Base-by-base conservation (phyloP, 2,329 filamentous ascomycete species). In the Byssochlamys sp. region DNA sequence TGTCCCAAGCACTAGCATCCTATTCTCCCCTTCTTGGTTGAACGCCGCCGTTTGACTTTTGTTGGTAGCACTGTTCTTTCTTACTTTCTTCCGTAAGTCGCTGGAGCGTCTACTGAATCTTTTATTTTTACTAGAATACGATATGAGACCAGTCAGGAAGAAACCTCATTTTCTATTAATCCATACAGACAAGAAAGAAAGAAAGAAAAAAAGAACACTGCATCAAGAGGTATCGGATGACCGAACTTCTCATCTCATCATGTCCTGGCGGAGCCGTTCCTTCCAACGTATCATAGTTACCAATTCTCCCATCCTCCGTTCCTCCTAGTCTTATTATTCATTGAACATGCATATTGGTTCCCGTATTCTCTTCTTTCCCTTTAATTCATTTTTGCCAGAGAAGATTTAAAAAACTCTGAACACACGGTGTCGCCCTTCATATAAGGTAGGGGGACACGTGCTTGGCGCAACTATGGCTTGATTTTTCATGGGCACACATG, bases 1-100 rank as follows among this genome's bases (percentile, higher is more conserved):
- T 29, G 53, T 27, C 50, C 45, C 59, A 59, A 45, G 14, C n/a
- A 45, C 39, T 45, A 39, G 39, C n/a, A 45, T 45, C 39, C 39
- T 51, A 29, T 24, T n/a, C 39, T 19, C 7, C 39, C n/a, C 39
- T 45, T 45, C 39, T 45, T 45, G 39, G 39, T 45, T 45, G 39
- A 19, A 45, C 39, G 4, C n/a, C 19, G 39, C n/a, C 19, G 12
- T 45, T 45, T 45, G 39, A 45, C 39, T 45, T 19, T n/a, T 19
- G 6, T 19, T 45, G 14, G 6, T 45, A n/a, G 7, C 14, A 45
- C n/a, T 45, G 39, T 9, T 45, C 39, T 45, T 9, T 45, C 39
- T 45, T 45, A 14, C 39, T 45, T 45, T 45, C 14, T 2, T 19
- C 39, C 19, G 39, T 14, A 24, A 45, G 39, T 24, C 39, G n/a